phyloP scores from a whole-genome alignment of 345 rosid species.

The Carallia pectinifolia region DNA sequence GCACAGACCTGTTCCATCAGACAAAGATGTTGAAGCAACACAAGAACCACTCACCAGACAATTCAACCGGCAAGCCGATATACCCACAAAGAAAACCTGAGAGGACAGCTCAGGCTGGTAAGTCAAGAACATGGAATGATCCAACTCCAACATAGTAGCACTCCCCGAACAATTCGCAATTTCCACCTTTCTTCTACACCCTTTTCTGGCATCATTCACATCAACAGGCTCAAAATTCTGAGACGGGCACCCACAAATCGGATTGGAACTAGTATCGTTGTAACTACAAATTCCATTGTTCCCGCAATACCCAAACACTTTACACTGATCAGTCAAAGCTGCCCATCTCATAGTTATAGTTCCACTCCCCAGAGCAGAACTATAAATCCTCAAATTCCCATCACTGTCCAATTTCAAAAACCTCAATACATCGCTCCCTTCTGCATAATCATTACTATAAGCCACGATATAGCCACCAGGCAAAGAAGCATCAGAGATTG shows the following conservation, averaged over 20 bases:
- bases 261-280: slow-evolving; percentile 26
- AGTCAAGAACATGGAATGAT: slow-evolving; percentile 52
- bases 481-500: slow-evolving; percentile 38
- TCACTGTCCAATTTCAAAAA: slow-evolving; percentile 52
- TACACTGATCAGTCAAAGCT: slow-evolving; percentile 61
- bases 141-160: slow-evolving; percentile 48
- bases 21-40: slow-evolving; percentile 49
- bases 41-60: slow-evolving; percentile 49
- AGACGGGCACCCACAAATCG: slow-evolving; percentile 63
- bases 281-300: slow-evolving; percentile 62
- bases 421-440: slow-evolving; percentile 48
- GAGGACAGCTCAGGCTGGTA: slow-evolving; percentile 40
- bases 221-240: slow-evolving; percentile 57
- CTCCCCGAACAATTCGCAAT: slow-evolving; percentile 48
- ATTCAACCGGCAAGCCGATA: slow-evolving; percentile 52
- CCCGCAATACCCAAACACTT: slow-evolving; percentile 65
- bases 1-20: slow-evolving; percentile 64
- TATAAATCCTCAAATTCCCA: slow-evolving; percentile 65
- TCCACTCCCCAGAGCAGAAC: slow-evolving; percentile 36
- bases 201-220: slow-evolving; percentile 43
- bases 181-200: slow-evolving; percentile 61
- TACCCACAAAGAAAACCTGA: slow-evolving; percentile 42
- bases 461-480: slow-evolving; percentile 27
- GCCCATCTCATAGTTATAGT: slow-evolving; percentile 40
- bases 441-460: slow-evolving; percentile 56